A percentile compares a stretch with the other conserved stretches of the same genome.
These are phyloP conservation scores for Apiospora hydei DNA, from an alignment of 2,329 filamentous ascomycete species.

Conservation along the genomic window DNA sequence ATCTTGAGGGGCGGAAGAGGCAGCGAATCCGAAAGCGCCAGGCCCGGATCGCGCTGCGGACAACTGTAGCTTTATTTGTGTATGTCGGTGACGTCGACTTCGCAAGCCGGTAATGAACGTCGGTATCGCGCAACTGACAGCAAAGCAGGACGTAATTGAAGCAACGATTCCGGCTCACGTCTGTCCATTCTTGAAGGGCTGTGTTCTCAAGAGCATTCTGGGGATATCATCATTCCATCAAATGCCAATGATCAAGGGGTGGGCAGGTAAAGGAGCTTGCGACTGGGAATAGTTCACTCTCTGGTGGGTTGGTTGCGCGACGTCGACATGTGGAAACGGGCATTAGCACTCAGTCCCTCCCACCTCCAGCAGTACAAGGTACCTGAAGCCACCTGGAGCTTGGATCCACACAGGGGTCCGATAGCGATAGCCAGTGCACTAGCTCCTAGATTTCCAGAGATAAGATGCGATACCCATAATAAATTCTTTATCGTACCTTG, in stretches of 20 bases:
- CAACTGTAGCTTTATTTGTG: not conserved
- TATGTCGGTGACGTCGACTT: not conserved
- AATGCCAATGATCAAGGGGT: not conserved
- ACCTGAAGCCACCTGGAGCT: not conserved
- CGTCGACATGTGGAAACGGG: not conserved
- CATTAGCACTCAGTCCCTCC: not conserved
- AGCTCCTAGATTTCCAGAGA: not conserved
- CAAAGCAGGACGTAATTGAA: not conserved
- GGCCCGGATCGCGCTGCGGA: not conserved
- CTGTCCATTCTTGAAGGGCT: not conserved
- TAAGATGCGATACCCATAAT: slow-evolving; percentile 16
- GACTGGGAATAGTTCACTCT: not conserved
- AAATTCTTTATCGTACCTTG: slow-evolving; percentile 17
- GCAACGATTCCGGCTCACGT: not conserved
- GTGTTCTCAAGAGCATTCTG: not conserved
- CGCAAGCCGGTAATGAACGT: not conserved
- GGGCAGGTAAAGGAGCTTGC: slow-evolving; percentile 1
- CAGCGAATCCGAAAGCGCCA: not conserved
- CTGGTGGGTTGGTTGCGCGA: not conserved
- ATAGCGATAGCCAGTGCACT: slow-evolving; percentile 13
- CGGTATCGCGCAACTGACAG: not conserved
- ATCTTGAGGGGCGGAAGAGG: slow-evolving; percentile 44
- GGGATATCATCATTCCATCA: too few relatives aligned
- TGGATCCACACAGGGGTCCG: slow-evolving; percentile 1
- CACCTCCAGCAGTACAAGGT: not conserved